Base-by-base conservation (phyloP, 2,329 filamentous ascomycete species). In the Diaporthe sp. region DNA sequence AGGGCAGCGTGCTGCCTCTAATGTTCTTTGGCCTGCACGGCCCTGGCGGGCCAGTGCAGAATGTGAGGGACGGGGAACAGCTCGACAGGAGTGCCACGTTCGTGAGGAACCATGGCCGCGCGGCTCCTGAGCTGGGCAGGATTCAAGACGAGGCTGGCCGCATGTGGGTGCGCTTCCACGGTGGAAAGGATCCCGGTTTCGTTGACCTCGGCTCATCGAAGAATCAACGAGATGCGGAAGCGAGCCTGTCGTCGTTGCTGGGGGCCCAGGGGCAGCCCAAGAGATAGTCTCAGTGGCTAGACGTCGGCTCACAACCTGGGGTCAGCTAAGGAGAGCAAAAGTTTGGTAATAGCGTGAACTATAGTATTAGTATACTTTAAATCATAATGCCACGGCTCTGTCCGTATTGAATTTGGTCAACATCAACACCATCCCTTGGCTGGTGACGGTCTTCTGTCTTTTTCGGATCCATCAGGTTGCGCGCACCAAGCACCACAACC, bases 81-180 rank as follows among this genome's bases (percentile, higher is more conserved):
- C 44, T 39, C 2, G 37, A 62, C 0, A 49, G 75, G 37, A 57
- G 25, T 22, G 22, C 60, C 2, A 51, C 60, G 8, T 75, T 75
- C 39, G 37, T 72, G 44, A 67, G 67, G 28, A 28, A 55, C 28
- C 46, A 76, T 6, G 72, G 72, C 12, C 75, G 75, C 7, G 51
- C 72, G 31, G 75, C 75, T 13, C 75, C 75, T 22, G 75, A 76
- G 44, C 17, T 76, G 28, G 75, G 70, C 2, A 68, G 44, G 44
- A 76, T 76, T 17, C 73, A 72, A 17, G 67, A 67, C 37, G 72
- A 75, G 28, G 75, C 75, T 0, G 72, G 75, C 1, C 67, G 60
- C n/a, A 75, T 76, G 75, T 76, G 75, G 75, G 75, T 76, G 34
- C 31, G 75, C 1, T 76, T 76, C 8, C 75, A 76, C 6, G 75